Evolutionary conservation across 2,329 filamentous ascomycete genomes (phyloP).

Genomic region (Calonectria fujianensis): DNA sequence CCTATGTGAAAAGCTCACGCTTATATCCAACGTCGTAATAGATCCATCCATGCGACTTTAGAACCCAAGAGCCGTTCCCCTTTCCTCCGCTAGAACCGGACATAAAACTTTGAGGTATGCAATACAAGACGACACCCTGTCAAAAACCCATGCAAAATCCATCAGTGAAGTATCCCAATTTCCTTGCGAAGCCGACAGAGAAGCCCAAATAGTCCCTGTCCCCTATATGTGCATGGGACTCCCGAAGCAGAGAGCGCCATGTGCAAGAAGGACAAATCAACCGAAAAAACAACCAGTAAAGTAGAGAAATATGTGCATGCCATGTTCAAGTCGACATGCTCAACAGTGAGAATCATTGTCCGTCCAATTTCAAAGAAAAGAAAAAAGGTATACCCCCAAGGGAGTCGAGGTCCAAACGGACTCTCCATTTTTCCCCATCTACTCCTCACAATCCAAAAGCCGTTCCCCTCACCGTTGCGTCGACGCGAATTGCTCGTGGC

Average conservation of each 20-base stretch:
- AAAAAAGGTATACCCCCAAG: constrained; percentile 29
- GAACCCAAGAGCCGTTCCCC: constrained; percentile 14
- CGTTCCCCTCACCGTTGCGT: constrained; percentile 38
- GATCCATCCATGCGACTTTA: background rate
- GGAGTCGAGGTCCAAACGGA: constrained; percentile 20
- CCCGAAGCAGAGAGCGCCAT: constrained; percentile 27
- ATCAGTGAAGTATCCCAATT: constrained; percentile 23
- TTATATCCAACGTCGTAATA: constrained; percentile 21
- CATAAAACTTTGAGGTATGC: constrained; percentile 26
- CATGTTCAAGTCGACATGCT: constrained; percentile 25
- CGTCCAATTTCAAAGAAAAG: constrained; percentile 36
- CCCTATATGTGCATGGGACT: constrained; percentile 24
- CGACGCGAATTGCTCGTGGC: constrained; percentile 54
- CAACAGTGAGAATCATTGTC: constrained; percentile 31
- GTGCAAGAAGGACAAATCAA: constrained; percentile 19
- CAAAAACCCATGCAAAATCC: constrained; percentile 29
- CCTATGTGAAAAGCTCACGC: constrained; percentile 26
- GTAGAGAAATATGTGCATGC: constrained; percentile 28
- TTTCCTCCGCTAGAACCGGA: constrained; percentile 15
- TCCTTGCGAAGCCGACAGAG: constrained; percentile 30
- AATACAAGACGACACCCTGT: constrained; percentile 32
- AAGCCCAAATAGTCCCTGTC: constrained; percentile 29
- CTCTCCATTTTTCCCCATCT: constrained; percentile 29
- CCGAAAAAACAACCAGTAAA: constrained; percentile 4
- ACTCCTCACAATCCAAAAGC: constrained; percentile 26